A percentile compares a stretch with the other conserved stretches of the same genome.
Evolutionary conservation across 2,329 filamentous ascomycete genomes (phyloP).

Genomic region (Arthrobotrys sinensis): DNA sequence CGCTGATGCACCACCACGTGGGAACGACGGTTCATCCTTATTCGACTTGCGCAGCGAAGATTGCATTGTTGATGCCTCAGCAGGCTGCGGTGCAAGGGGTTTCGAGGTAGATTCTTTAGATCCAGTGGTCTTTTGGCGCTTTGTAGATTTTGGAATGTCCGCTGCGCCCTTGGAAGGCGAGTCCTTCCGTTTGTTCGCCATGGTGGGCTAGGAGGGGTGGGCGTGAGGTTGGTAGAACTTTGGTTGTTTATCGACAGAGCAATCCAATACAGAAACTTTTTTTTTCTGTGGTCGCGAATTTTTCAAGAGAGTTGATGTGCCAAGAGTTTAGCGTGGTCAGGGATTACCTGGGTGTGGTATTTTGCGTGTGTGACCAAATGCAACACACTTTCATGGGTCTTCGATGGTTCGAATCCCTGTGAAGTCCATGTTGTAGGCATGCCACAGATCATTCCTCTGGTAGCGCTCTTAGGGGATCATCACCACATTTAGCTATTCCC

Average conservation of each 20-base stretch:
- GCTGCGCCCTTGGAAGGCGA: conserved; percentile 52
- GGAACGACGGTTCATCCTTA: conserved; percentile 91
- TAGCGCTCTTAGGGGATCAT: too few relatives aligned
- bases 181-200: conserved; percentile 58
- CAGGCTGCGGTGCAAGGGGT: conserved; percentile 20
- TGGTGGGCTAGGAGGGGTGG: conserved; percentile 6
- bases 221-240: conserved; percentile 6
- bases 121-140: conserved; percentile 50
- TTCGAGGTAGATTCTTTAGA: conserved; percentile 41
- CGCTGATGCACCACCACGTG: conserved; percentile 89
- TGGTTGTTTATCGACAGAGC: conserved; percentile 17
- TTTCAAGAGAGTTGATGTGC: conserved; percentile 23
- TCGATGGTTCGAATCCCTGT: too few relatives aligned
- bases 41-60: conserved; percentile 67
- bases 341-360: conserved; percentile 6
- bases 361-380: neutral
- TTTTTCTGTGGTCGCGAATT: conserved; percentile 49
- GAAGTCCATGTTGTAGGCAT: neutral
- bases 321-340: conserved; percentile 21
- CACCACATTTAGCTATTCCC: too few relatives aligned
- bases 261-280: conserved; percentile 33
- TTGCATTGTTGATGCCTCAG: conserved; percentile 27
- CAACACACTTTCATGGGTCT: conserved; percentile 7
- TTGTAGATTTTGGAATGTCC: conserved; percentile 48
- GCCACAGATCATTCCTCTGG: neutral